Conservation (phyloP, 2,329 filamentous ascomycete genomes). For the Nectriaceae sp. region DNA sequence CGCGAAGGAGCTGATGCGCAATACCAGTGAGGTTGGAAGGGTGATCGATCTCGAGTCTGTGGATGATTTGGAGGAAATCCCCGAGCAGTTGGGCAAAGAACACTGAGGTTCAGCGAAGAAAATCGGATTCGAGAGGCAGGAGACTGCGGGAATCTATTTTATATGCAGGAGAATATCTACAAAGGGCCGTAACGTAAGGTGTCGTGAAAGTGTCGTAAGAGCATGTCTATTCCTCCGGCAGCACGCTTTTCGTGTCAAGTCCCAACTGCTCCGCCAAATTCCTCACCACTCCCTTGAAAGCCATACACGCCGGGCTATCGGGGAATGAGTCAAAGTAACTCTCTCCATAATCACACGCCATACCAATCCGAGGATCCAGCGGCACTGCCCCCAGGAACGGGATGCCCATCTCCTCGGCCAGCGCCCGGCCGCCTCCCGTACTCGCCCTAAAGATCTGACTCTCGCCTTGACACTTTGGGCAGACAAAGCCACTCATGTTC, state of each 20-base stretch:
- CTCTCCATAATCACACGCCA: constrained; percentile 97
- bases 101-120: constrained; percentile 4
- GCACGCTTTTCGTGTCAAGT: constrained; percentile 56
- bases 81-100: constrained; percentile 56
- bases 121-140: background rate
- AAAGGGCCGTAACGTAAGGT: background rate
- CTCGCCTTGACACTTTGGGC: constrained; percentile 82
- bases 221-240: constrained; percentile 41
- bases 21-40: constrained; percentile 84
- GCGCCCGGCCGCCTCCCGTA: constrained; percentile 78
- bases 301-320: constrained; percentile 85
- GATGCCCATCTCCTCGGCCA: constrained; percentile 85
- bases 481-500: constrained; percentile 98
- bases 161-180: background rate
- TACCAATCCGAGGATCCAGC: constrained; percentile 88
- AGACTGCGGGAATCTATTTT: background rate
- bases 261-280: constrained; percentile 68
- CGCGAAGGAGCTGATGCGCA: constrained; percentile 94
- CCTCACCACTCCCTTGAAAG: constrained; percentile 78
- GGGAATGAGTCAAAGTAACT: constrained; percentile 95
- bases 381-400: constrained; percentile 90
- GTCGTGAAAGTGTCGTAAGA: constrained; percentile 3
- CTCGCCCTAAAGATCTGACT: constrained; percentile 88
- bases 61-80: constrained; percentile 83
- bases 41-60: constrained; percentile 82